Evolutionary conservation across 2,329 filamentous ascomycete species (phyloP), one percentile per base, ranked within the genome.

Genomic region (Aspergillus fischeri): DNA sequence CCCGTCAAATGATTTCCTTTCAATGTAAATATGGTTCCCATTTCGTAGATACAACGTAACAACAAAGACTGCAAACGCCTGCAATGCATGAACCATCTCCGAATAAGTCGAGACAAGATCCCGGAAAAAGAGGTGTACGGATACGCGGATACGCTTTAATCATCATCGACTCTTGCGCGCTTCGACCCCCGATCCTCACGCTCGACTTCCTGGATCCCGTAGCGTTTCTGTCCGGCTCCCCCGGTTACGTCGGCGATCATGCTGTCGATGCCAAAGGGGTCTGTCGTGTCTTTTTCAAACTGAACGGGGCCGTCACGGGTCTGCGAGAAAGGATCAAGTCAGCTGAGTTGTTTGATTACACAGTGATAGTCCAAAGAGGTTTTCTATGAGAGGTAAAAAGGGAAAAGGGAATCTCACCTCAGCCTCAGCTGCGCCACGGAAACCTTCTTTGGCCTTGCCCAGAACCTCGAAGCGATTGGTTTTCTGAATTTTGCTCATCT

Each of bases 241-340:
- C 79, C 74, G 82, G 80, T 80, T 27, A 82, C 92, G 73, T 97
- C 92, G 38, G 86, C 88, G 72, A 99, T 86, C 79, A 99, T 96
- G 68, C 90, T 90, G 71, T 96, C 92, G 65, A 97, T 94, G 51
- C 95, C 92, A 74, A 97, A 97, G 1, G 92, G 92, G 75, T 97
- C 93, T 20, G 83, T 81, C 44, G 73, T 83, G 53, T 97, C 93
- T 75, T 93, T 96, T 75, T 97, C 93, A 67, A 99, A 99, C 73
- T 96, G 90, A 28, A 99, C 94, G 0, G 94, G 94, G 4, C 94
- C 94, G 67, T 95, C 90, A 55, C 92, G 85, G 60, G 85, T 86
- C 85, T 89, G 65, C 53, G 45, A 20, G 24, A 7, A 47, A n/a
- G 44, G 6, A 47, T 24, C 17, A 24, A 27, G 27, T 53, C 49